Evolutionary conservation across 805 yeast genomes (phyloP), one percentile per base, ranked within the genome.

Genomic region (Blastobotrys mokoenaii): DNA sequence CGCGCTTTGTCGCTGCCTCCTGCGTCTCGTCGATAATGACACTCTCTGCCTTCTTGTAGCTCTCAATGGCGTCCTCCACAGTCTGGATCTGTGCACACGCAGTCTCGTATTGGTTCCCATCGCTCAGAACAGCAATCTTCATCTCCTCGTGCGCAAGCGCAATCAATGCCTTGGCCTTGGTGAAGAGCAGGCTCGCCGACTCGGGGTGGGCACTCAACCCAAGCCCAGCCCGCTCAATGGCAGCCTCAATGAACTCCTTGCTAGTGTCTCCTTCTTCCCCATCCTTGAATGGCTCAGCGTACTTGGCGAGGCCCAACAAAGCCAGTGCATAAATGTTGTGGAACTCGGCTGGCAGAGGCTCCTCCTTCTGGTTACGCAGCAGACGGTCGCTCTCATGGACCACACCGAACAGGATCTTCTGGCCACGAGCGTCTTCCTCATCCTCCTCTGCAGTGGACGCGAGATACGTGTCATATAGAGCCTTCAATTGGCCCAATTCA

Each of bases 331-430:
- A 90, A 27, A 84, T 76, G 3, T 82, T 68, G 58, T 84, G 82
- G 60, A 88, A 84, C 51, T 57, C 56, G 6, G 68, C 65, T 3
- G 65, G 58, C 10, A 64, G 50, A 8, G 39, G 56, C 49, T 51
- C 48, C 18, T 50, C 59, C 38, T 61, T 56, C 2, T 61, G 50
- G 10, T 12, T 14, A 20, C 67, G 51, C 51, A 88, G 69, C 30
- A 87, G 61, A 41, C 94, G 67, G 57, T 90, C 96, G 66, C 95
- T 84, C 60, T 90, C 97, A 56, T 89, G 96, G n/a, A 90, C 74
- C 3, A 89, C 73, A 18, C 96, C 97, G 56, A 88, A 54, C 15
- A 67, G 57, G 9, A 67, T 43, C 15, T 53, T 53, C 14, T 63
- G 61, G 17, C 43, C 38, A 9, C 31, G 18, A 3, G 29, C 43